Evolutionary conservation across 768 basidiomycete genomes (phyloP), one percentile per base, ranked within the genome.

Genomic region (Pulveroboletus sp.): DNA sequence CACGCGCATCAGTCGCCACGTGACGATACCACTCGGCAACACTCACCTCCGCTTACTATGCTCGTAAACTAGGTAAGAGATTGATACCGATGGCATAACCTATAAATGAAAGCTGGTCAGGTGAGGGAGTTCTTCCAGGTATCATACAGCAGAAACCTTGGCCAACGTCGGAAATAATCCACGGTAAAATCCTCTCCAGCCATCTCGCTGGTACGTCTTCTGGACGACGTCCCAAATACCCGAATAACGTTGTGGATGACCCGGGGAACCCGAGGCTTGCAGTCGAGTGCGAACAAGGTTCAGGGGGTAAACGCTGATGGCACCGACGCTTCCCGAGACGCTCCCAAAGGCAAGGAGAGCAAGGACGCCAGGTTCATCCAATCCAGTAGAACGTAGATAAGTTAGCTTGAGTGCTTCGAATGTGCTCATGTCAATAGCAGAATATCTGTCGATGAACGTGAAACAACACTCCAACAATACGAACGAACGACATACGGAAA

Each of bases 341-440:
- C 91, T 94, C 38, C 94, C 94, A 59, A 97, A 97, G 4, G 89
- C 84, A 16, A 98, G 80, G 25, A 93, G 65, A 23, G 90, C 92
- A 45, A 94, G 75, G 6, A 94, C 82, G 3, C 90, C 90, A 0
- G 95, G 92, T 65, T 99, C 94, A 23, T 93, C 86, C 59, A 85
- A 81, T 29, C 85, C 87, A 6, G 90, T 89, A 27, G 94, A 95
- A 43, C 83, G 80, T 33, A 87, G 72, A 67, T 98, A 98, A 2
- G 88, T 84, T 37, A 94, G 73, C 66, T 98, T 98, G 48, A 99
- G 81, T 2, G 92, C 91, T 71, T 97, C 95, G 51, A 97, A 98
- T 4, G 94, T 94, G 59, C 86, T 89, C 90, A 93, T 95, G 68
- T 99, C 95, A 54, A 98, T 99, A 5, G 95, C 95, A 13, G 90